phyloP scores from a whole-genome alignment of 495 filamentous ascomycete species.

The Neurospora sp. region DNA sequence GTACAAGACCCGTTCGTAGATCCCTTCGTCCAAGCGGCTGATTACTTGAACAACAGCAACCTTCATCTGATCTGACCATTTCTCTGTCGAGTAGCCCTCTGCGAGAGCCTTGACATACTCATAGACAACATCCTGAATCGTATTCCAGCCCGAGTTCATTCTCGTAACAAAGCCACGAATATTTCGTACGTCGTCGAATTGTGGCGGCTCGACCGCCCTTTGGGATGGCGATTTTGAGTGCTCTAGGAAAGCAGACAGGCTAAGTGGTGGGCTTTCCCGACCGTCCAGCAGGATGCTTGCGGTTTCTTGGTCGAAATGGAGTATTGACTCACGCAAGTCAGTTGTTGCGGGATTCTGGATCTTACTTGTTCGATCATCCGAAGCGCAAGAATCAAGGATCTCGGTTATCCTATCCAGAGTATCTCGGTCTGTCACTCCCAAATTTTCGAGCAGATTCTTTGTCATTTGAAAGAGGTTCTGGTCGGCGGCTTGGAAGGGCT shows the following conservation, averaged over 20 bases:
- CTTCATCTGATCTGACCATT: constrained; percentile 70
- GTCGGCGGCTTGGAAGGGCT: constrained; percentile 59
- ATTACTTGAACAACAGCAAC: constrained; percentile 57
- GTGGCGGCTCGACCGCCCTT: constrained; percentile 37
- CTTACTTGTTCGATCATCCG: constrained; percentile 33
- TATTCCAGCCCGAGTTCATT: constrained; percentile 45
- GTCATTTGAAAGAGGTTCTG: constrained; percentile 64
- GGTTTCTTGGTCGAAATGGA: constrained; percentile 31
- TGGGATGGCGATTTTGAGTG: constrained; percentile 57
- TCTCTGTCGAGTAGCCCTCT: constrained; percentile 48
- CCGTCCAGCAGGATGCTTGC: constrained; percentile 33
- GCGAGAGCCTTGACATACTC: constrained; percentile 54
- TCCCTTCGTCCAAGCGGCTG: constrained; percentile 54
- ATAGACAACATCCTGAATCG: constrained; percentile 53
- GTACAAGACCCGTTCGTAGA: constrained; percentile 45
- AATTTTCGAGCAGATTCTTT: constrained; percentile 53
- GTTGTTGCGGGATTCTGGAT: constrained; percentile 27
- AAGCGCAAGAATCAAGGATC: constrained; percentile 41
- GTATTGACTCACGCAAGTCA: constrained; percentile 32
- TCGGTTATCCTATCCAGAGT: constrained; percentile 41
- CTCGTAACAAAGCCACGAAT: constrained; percentile 44
- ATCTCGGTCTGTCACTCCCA: constrained; percentile 48
- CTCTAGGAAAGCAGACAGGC: constrained; percentile 65
- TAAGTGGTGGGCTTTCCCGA: constrained; percentile 29
- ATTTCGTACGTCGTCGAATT: constrained; percentile 46